Evolutionary conservation across 2,329 filamentous ascomycete genomes (phyloP).

Genomic region (Penicillium sp.): DNA sequence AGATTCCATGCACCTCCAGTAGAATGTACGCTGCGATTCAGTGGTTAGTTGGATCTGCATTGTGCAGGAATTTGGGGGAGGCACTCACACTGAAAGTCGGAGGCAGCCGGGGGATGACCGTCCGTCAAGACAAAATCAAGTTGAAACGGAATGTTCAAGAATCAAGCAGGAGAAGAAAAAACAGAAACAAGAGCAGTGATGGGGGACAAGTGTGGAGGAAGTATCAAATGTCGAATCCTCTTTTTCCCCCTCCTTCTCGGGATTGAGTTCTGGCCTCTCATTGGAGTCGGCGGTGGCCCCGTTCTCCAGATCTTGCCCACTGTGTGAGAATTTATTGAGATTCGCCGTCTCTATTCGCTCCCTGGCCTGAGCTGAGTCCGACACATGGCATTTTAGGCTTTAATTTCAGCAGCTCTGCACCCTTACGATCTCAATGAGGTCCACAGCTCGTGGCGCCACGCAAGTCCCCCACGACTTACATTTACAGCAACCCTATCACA

Average conservation of each 20-base stretch:
- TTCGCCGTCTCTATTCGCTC: conserved; percentile 10
- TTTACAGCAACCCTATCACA: too few relatives aligned
- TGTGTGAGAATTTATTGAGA: background rate
- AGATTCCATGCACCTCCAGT: too few relatives aligned
- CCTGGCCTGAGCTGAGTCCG: conserved; percentile 13
- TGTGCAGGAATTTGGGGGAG: background rate
- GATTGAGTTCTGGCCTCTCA: conserved; percentile 7
- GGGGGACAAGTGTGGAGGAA: background rate
- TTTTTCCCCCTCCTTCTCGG: conserved; percentile 3
- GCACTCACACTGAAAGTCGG: background rate
- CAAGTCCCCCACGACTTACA: too few relatives aligned
- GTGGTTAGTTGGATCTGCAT: background rate
- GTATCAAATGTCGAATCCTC: background rate
- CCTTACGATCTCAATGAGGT: too few relatives aligned
- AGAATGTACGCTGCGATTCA: too few relatives aligned
- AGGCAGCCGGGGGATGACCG: too few relatives aligned
- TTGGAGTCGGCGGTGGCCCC: conserved; percentile 13
- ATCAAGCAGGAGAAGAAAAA: too few relatives aligned
- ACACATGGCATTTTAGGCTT: conserved; percentile 5
- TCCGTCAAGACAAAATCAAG: too few relatives aligned
- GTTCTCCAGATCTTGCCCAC: conserved; percentile 13
- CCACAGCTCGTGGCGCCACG: too few relatives aligned
- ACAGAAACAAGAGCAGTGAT: too few relatives aligned
- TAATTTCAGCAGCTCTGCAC: too few relatives aligned
- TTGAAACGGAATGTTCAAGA: too few relatives aligned